These are phyloP conservation scores for Pythium dissotocum DNA, from an alignment of 352 stramenopile genomes.

Conservation along the genomic window DNA sequence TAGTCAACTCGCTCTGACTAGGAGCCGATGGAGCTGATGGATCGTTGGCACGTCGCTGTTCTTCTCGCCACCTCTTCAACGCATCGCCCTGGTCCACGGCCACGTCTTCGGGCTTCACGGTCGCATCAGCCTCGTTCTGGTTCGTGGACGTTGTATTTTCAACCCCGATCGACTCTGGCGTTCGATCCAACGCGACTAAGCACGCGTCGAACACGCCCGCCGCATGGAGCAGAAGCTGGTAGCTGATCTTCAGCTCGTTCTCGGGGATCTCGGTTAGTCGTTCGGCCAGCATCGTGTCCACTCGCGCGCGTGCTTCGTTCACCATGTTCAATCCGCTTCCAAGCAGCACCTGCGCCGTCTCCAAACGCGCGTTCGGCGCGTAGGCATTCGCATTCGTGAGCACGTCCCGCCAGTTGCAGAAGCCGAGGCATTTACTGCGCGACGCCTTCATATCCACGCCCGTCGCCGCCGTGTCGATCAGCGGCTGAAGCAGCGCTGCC, in stretches of 20 bases:
- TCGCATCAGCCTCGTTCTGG: constrained; percentile 27
- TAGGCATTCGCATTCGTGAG: constrained; percentile 46
- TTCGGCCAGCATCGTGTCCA: constrained; percentile 42
- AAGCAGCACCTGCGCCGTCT: constrained; percentile 56
- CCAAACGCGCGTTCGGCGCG: constrained; percentile 50
- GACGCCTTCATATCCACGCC: constrained; percentile 6
- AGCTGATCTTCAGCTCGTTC: constrained; percentile 66
- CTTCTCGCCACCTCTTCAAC: constrained; percentile 60
- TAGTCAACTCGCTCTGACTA: constrained; percentile 8
- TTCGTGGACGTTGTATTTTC: constrained; percentile 35
- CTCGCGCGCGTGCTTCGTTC: constrained; percentile 40
- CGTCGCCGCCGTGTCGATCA: constrained; percentile 32
- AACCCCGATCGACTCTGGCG: constrained; percentile 36
- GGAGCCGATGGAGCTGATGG: neutral
- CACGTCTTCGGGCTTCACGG: neutral
- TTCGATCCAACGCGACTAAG: constrained; percentile 41
- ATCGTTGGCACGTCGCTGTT: constrained; percentile 37
- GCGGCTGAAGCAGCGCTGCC: constrained; percentile 38
- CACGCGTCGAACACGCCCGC: constrained; percentile 56
- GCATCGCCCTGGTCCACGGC: constrained; percentile 2
- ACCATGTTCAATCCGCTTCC: constrained; percentile 48
- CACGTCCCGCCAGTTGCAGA: constrained; percentile 59
- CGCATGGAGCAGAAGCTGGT: constrained; percentile 62
- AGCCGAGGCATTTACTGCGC: constrained; percentile 44
- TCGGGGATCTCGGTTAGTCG: constrained; percentile 52